Evolutionary conservation across 176 grass and related monocot species (phyloP), one percentile per base, ranked within the genome.

Genomic region (Paspalum notatum): DNA sequence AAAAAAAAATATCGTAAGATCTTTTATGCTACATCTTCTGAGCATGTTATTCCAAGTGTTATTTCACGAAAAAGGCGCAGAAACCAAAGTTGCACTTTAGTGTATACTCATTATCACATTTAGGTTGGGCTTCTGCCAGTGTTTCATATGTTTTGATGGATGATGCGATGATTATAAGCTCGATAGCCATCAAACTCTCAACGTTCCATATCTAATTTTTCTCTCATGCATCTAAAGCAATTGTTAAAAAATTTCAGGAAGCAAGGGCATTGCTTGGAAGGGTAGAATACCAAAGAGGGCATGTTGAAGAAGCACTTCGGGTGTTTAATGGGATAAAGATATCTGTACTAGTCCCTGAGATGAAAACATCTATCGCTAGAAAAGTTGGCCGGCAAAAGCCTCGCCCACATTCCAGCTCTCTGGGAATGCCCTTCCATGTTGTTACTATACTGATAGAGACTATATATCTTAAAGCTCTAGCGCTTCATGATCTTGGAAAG

Each of bases 251-350:
- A 62, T 84, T 91, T 63, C 85, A 98, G 95, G 95, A 98, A 77
- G 95, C 95, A 57, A 94, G 88, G 80, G 91, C 88, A 62, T 90
- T 98, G 68, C 88, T 98, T 69, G 90, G 86, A 74, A 94, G 79
- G 70, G 41, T 98, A 48, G 92, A 98, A 76, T 87, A 91, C 75
- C 88, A 94, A 63, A 64, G 70, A 58, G 92, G 92, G 20, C 86
- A 93, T 89, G 71, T 81, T 55, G 92, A 94, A 83, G 92, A 85
- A 80, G 92, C 95, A 48, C 62, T 93, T 72, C 84, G 48, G 62
- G 83, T 94, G 65, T 94, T 89, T 89, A 72, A 80, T 83, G 81
- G 84, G 71, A 92, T 94, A 89, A 89, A 94, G 45, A 79, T 91
- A 42, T 27, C 68, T 70, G 38, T 74, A 45, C 32, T 90, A 68